Evolutionary conservation across 176 grass and related monocot genomes (phyloP), one percentile per base, ranked within the genome.

Genomic region (Oryza coarctata): DNA sequence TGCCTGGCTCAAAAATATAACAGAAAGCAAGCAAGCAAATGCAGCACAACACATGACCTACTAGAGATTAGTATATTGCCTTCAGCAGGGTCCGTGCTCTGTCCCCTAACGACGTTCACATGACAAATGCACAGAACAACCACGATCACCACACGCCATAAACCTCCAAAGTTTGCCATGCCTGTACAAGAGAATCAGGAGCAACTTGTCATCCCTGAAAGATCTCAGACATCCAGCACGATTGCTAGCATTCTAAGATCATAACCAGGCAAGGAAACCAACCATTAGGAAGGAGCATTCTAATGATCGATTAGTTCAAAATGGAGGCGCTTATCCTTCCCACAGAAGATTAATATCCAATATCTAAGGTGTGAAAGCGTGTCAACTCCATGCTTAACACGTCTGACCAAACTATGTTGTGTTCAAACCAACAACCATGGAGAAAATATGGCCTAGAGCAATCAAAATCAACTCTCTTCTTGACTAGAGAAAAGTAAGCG

Each of bases 1-100:
- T n/a, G 50, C 50, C 50, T 55, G 50, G 50, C 50, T 26, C 6
- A 23, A 74, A 28, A 57, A 58, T 44, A 13, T 28, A 25, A 76
- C 5, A 31, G 27, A 20, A 32, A 80, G 28, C 33, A 80, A 33
- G 12, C 18, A 49, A 45, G 23, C 30, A 50, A 15, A 58, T 45
- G 57, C 62, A 20, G 45, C 40, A 41, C 30, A 71, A 9, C 14
- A 82, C 17, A 60, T 61, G 30, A 14, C 12, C 50, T 77, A 27
- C 26, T 40, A 10, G 68, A 84, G 35, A 61, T 89, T 25, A 23
- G 8, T 60, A 23, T 60, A 60, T 25, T 91, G 95, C 96, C 93
- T 88, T 99, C 96, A 71, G 30, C 47, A 83, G 96, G 93, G 61
- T 99, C 89, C 63, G 87, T 95, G 57, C 3, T 80, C 32, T 86